A percentile compares a stretch with the other conserved stretches of the same genome.
phyloP scores from a whole-genome alignment of 1,284 basidiomycete species.

The Ganoderma leucocontextum region DNA sequence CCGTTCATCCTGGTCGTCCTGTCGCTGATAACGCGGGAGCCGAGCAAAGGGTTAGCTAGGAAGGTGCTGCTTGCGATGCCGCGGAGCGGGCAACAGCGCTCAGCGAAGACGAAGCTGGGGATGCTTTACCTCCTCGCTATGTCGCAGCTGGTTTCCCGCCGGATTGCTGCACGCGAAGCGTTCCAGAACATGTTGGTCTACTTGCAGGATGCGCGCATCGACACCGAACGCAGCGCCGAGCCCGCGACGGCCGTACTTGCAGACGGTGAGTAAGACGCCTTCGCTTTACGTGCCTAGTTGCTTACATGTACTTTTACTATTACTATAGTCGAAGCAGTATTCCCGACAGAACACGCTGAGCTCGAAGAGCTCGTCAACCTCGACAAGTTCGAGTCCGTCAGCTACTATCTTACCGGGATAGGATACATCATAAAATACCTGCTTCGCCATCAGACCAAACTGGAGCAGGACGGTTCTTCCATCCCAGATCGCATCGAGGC shows the following conservation, averaged over 20 bases:
- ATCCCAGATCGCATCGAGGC: slow-evolving; percentile 7
- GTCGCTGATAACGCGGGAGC: slow-evolving; percentile 24
- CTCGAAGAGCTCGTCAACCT: slow-evolving; percentile 24
- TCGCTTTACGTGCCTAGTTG: too few relatives aligned
- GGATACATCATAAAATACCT: slow-evolving; percentile 24
- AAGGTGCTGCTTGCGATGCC: slow-evolving; percentile 22
- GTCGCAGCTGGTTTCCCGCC: slow-evolving; percentile 21
- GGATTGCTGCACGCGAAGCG: slow-evolving; percentile 21
- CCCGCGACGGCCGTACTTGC: slow-evolving; percentile 15
- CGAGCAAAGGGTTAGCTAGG: slow-evolving; percentile 18
- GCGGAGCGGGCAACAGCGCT: slow-evolving; percentile 1
- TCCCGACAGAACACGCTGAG: slow-evolving; percentile 12
- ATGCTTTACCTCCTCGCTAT: slow-evolving; percentile 26
- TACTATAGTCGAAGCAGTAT: slow-evolving; percentile 18
- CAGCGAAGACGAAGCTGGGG: slow-evolving; percentile 18
- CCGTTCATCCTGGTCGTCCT: slow-evolving; percentile 24
- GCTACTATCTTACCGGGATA: slow-evolving; percentile 24
- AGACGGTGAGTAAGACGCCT: slow-evolving; percentile 15
- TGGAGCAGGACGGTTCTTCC: slow-evolving; percentile 8
- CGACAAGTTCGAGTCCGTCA: slow-evolving; percentile 23
- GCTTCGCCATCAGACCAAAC: slow-evolving; percentile 11
- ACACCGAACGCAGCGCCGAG: slow-evolving; percentile 9
- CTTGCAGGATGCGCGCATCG: slow-evolving; percentile 19
- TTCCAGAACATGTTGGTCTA: slow-evolving; percentile 23
- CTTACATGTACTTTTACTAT: too few relatives aligned